Evolutionary conservation across 805 yeast genomes (phyloP).

Genomic region (Tetrapisispora nanseiensis): DNA sequence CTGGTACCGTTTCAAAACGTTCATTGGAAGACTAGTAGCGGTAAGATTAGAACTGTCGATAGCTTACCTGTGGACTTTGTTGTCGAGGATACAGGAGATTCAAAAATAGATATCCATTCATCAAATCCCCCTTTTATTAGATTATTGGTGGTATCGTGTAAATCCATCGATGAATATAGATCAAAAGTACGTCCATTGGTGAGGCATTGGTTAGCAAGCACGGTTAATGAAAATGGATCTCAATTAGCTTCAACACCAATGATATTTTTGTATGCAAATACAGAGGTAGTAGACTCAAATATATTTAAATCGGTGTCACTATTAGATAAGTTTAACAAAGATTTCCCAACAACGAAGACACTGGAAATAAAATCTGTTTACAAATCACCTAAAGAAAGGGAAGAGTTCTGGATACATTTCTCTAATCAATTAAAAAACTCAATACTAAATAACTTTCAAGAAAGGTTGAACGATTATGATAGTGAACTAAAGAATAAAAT

Average conservation of each 20-base stretch:
- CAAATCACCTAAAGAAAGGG: conserved; percentile 24
- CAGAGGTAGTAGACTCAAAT: conserved; percentile 24
- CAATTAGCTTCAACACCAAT: conserved; percentile 10
- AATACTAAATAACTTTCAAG: conserved; percentile 21
- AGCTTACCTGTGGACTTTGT: conserved; percentile 17
- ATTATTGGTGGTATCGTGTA: conserved; percentile 58
- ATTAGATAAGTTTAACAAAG: conserved; percentile 25
- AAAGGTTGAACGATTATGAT: conserved; percentile 13
- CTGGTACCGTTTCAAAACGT: conserved; percentile 24
- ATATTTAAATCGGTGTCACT: conserved; percentile 26
- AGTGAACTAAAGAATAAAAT: conserved; percentile 4
- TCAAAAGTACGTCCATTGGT: conserved; percentile 73
- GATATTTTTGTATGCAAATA: conserved; percentile 23
- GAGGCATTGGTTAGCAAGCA: conserved; percentile 57
- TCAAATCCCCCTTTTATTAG: conserved; percentile 41
- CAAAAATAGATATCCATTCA: background rate
- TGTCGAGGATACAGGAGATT: conserved; percentile 9
- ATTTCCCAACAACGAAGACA: conserved; percentile 23
- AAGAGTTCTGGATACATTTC: conserved; percentile 24
- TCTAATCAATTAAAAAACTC: conserved; percentile 16
- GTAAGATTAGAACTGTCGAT: conserved; percentile 19
- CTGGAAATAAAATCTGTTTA: conserved; percentile 28
- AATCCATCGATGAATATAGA: conserved; percentile 64
- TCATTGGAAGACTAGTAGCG: conserved; percentile 26
- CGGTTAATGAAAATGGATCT: background rate